Base-by-base conservation (phyloP, 2,329 filamentous ascomycete genomes). In the Pestalotiopsis sp. region DNA sequence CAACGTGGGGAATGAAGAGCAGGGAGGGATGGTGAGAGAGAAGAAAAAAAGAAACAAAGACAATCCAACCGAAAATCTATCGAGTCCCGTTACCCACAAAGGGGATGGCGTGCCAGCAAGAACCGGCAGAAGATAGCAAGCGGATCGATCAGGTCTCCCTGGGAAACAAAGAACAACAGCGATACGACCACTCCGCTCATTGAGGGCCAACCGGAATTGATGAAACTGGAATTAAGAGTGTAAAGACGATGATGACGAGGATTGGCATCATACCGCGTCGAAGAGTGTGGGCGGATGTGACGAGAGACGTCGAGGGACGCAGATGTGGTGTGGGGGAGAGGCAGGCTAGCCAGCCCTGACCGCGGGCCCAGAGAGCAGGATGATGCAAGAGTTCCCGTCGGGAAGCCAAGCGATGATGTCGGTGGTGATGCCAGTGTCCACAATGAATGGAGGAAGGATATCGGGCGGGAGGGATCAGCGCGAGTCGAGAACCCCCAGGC, bases 321-420 rank as follows among this genome's bases (percentile, higher is more conserved):
- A 36, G n/a, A n/a, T n/a, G 6, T 20, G 17, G 45, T 27, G 27
- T 62, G 13, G 59, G n/a, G 14, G 59, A 9, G 13, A 20, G 13
- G 38, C 4, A 27, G n/a, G 20, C 38, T 39, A 36, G 31, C 59
- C 27, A 31, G 14, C n/a, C 12, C 31, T 20, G 20, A 36, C 25
- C 17, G 14, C 38, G 14, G 60, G 27, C n/a, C 25, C n/a, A 52
- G 39, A 23, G 61, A 11, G 36, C 11, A 11, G 5, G 39, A 64
- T 39, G 70, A 67, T 66, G 27, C 27, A 36, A 31, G 25, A 59
- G 63, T 25, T 64, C 62, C 58, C 63, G 45, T 72, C 71, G 69
- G 71, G 70, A 69, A 36, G 27, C 49, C 57, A 58, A 25, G 36
- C 13, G 38, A 74, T 75, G 73, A 75, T 75, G 73, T 75, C 74